Conservation (phyloP, 2,329 filamentous ascomycete genomes). For the Neofusicoccum laricinum region DNA sequence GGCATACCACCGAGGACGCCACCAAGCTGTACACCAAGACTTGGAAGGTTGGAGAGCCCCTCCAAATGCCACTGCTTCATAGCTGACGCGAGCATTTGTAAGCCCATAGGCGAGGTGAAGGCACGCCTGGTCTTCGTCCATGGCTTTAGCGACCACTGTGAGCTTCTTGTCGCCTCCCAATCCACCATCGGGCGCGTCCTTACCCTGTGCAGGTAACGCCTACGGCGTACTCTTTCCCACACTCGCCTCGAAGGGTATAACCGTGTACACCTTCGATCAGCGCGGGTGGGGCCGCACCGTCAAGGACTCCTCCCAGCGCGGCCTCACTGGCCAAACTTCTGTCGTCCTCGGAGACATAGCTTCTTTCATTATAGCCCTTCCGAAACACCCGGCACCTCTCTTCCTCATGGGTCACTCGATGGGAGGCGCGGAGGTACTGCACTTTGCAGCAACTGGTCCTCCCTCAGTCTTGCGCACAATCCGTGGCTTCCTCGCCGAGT, state of each 20-base stretch:
- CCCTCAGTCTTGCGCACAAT: slow-evolving; percentile 57
- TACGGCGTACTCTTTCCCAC: slow-evolving; percentile 72
- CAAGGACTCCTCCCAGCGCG: slow-evolving; percentile 58
- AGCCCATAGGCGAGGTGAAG: slow-evolving; percentile 57
- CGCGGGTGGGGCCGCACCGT: slow-evolving; percentile 82
- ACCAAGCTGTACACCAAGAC: slow-evolving; percentile 59
- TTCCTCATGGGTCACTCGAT: slow-evolving; percentile 91
- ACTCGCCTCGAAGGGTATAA: slow-evolving; percentile 69
- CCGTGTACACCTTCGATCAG: slow-evolving; percentile 78
- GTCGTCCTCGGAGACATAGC: slow-evolving; percentile 75
- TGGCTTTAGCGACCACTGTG: slow-evolving; percentile 81
- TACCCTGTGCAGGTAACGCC: slow-evolving; percentile 54
- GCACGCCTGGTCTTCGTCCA: slow-evolving; percentile 82
- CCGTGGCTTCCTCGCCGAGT: slow-evolving; percentile 70
- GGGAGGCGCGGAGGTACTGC: slow-evolving; percentile 77
- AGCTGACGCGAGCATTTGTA: slow-evolving; percentile 15
- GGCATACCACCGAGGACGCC: slow-evolving; percentile 51
- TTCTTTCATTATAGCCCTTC: slow-evolving; percentile 65
- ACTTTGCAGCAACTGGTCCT: slow-evolving; percentile 50
- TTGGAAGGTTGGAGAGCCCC: slow-evolving; percentile 49
- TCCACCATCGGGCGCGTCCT: background rate
- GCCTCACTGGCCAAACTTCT: slow-evolving; percentile 70
- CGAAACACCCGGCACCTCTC: slow-evolving; percentile 51
- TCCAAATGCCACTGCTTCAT: background rate
- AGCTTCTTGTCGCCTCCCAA: slow-evolving; percentile 16